Evolutionary conservation across 805 yeast genomes (phyloP).

Genomic region (Myxozyma lipomycoides): DNA sequence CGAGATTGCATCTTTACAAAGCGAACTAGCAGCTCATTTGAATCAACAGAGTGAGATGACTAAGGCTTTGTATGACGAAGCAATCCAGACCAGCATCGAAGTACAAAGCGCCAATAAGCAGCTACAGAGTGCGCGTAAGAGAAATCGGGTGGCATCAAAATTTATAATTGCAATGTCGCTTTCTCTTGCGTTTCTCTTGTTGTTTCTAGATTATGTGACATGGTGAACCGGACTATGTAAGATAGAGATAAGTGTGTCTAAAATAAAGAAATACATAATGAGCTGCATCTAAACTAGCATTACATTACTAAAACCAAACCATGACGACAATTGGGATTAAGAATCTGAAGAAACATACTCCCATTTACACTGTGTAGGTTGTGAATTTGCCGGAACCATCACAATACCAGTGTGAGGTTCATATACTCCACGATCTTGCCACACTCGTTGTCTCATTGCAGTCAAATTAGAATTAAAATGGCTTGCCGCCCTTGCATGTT

Average conservation of each 20-base stretch:
- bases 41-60: conserved; percentile 70
- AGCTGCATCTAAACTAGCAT: too few relatives aligned
- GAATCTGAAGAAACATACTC: conserved; percentile 9
- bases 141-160: conserved; percentile 59
- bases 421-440: conserved; percentile 51
- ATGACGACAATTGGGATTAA: too few relatives aligned
- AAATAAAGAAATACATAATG: too few relatives aligned
- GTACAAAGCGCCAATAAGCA: conserved; percentile 68
- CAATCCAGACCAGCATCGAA: conserved; percentile 61
- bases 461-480: conserved; percentile 62
- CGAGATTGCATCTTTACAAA: conserved; percentile 71
- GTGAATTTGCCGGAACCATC: conserved; percentile 71
- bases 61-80: conserved; percentile 57
- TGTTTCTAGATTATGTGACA: conserved; percentile 37
- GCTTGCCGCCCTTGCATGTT: conserved; percentile 74
- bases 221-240: too few relatives aligned
- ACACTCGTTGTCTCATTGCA: conserved; percentile 52
- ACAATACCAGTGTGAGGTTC: conserved; percentile 83
- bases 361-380: conserved; percentile 46
- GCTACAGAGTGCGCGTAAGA: conserved; percentile 60
- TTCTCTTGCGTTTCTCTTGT: conserved; percentile 51
- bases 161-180: conserved; percentile 55
- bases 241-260: too few relatives aligned
- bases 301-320: too few relatives aligned
- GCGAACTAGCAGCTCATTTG: conserved; percentile 69